These are phyloP conservation scores for Platismatia glauca DNA, from an alignment of 495 filamentous ascomycete genomes.

Conservation along the genomic window DNA sequence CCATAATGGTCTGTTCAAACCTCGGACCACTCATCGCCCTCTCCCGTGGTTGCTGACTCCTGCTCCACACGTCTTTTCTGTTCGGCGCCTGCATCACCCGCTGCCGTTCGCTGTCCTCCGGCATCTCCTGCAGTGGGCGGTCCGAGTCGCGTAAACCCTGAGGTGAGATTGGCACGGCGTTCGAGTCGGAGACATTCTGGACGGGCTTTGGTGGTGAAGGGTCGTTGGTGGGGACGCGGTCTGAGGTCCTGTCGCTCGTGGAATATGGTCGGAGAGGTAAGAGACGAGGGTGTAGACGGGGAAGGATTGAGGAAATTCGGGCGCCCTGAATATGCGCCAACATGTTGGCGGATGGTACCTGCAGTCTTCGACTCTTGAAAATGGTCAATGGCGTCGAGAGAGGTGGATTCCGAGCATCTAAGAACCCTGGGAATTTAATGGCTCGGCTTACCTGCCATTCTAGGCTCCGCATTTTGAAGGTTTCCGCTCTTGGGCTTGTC, in stretches of 20 bases:
- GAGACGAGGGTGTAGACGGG: slow-evolving; percentile 4
- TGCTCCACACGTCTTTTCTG: slow-evolving; percentile 66
- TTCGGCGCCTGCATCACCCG: slow-evolving; percentile 78
- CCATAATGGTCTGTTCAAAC: slow-evolving; percentile 94
- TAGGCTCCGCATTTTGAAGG: slow-evolving; percentile 2
- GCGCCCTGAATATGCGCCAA: slow-evolving; percentile 1
- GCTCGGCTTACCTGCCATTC: slow-evolving; percentile 31
- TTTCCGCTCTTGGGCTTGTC: too few species aligned
- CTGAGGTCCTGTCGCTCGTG: slow-evolving; percentile 21
- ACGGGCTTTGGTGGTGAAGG: slow-evolving; percentile 39
- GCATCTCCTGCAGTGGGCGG: slow-evolving; percentile 46
- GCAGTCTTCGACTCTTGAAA: not conserved
- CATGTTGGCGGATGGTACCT: slow-evolving; percentile 3
- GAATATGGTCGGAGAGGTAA: slow-evolving; percentile 12
- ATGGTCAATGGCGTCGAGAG: too few species aligned
- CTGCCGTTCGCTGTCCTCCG: slow-evolving; percentile 51
- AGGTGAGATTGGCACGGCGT: slow-evolving; percentile 47
- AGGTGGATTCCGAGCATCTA: not conserved
- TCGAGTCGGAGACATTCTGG: slow-evolving; percentile 51
- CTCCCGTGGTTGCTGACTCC: slow-evolving; percentile 69
- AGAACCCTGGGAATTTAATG: not conserved
- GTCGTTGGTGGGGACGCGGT: slow-evolving; percentile 46
- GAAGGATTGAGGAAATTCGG: slow-evolving; percentile 1
- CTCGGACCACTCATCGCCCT: slow-evolving; percentile 84
- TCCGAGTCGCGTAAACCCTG: slow-evolving; percentile 34